These are phyloP conservation scores for Hypericum perforatum DNA, from an alignment of 345 rosid genomes.

Conservation along the genomic window DNA sequence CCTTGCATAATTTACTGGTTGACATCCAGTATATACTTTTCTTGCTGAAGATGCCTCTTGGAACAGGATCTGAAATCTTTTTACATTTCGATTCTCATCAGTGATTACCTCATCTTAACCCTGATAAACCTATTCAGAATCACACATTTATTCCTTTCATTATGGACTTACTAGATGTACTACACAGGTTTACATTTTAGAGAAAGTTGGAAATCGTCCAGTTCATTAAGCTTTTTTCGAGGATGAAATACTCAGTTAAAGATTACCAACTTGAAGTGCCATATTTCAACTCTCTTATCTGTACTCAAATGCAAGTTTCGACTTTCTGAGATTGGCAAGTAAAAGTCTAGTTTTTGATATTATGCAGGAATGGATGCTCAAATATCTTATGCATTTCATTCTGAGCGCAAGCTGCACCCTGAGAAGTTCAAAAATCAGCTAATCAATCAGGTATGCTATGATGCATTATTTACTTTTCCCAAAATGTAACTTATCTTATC, in stretches of 20 bases:
- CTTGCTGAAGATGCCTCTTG: background rate
- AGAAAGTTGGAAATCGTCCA: no score
- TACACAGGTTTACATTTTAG: no score
- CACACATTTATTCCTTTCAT: no score
- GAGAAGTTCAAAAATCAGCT: conserved; percentile 63
- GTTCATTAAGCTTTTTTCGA: no score
- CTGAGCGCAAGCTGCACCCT: conserved; percentile 54
- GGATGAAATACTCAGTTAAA: no score
- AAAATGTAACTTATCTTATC: background rate
- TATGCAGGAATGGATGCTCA: conserved; percentile 71
- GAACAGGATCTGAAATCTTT: background rate
- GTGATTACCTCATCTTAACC: background rate
- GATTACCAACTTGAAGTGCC: no score
- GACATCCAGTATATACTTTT: no score
- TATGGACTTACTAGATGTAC: no score
- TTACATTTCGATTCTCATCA: background rate
- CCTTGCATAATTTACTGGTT: no score
- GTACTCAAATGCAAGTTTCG: background rate
- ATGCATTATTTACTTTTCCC: background rate
- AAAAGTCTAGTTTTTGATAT: background rate
- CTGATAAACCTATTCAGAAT: no score
- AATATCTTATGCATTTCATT: conserved; percentile 65
- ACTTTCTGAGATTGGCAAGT: background rate
- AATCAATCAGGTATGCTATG: conserved; percentile 44
- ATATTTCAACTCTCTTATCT: background rate